Percentiles rank a stretch among this genome's conserved stretches.
These are phyloP conservation scores for Lentinus brumalis DNA, from an alignment of 768 basidiomycete genomes.

Conservation along the genomic window DNA sequence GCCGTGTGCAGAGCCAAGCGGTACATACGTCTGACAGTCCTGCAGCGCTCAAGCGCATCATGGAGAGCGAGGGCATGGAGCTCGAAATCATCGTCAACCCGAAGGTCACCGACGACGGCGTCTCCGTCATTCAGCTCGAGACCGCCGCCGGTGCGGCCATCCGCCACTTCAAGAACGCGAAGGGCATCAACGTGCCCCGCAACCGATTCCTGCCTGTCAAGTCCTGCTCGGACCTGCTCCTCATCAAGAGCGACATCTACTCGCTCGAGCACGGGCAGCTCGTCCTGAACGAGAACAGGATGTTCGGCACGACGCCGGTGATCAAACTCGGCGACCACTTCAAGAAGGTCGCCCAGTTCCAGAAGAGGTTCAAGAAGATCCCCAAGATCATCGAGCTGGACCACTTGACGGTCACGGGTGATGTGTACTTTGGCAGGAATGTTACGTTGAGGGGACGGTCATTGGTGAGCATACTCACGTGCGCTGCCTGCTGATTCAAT, in stretches of 20 bases:
- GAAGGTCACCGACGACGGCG: constrained; percentile 84
- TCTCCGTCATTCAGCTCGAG: constrained; percentile 62
- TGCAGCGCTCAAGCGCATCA: constrained; percentile 84
- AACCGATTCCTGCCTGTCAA: constrained; percentile 92
- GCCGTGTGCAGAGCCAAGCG: not conserved
- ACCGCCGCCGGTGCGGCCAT: constrained; percentile 87
- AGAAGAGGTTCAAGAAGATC: constrained; percentile 94
- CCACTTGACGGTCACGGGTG: constrained; percentile 91
- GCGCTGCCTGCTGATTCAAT: not conserved
- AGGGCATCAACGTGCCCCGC: constrained; percentile 94
- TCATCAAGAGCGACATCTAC: constrained; percentile 94
- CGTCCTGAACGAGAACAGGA: constrained; percentile 77
- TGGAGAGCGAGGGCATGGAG: constrained; percentile 85
- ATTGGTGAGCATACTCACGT: too few relatives aligned
- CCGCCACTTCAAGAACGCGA: constrained; percentile 91
- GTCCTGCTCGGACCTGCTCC: constrained; percentile 83
- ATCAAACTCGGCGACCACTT: constrained; percentile 97
- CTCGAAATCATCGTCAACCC: constrained; percentile 95
- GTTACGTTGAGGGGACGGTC: constrained; percentile 85
- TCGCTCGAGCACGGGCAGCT: constrained; percentile 86
- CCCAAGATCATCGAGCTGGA: constrained; percentile 90
- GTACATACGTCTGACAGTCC: constrained; percentile 1
- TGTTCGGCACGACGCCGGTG: constrained; percentile 90
- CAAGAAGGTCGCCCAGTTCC: constrained; percentile 94
- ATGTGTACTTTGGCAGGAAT: constrained; percentile 88